phyloP scores from a whole-genome alignment of 352 stramenopile genomes.

The Phytophthora pinifolia region DNA sequence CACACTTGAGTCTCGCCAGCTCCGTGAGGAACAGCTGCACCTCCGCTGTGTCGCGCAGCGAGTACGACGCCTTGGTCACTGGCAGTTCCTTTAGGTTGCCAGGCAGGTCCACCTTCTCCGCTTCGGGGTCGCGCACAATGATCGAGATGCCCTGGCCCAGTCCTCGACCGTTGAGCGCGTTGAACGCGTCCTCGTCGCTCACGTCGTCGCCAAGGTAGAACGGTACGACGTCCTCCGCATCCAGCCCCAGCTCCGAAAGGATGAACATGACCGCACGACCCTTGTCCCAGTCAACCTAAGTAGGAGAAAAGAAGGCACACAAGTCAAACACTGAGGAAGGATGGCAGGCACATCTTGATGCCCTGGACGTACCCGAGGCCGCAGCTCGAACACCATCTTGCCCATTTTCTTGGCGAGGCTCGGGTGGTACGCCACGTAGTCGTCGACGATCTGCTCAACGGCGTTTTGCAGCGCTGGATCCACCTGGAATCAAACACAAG shows the following conservation, averaged over 20 bases:
- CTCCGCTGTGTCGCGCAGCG: conserved; percentile 54
- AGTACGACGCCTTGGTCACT: conserved; percentile 55
- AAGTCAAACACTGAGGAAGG: conserved; percentile 1
- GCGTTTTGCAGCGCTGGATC: conserved; percentile 44
- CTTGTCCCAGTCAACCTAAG: conserved; percentile 81
- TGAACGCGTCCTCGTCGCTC: conserved; percentile 77
- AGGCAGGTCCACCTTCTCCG: conserved; percentile 44
- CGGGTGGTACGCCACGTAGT: conserved; percentile 53
- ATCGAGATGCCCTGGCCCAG: conserved; percentile 58
- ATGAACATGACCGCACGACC: conserved; percentile 76
- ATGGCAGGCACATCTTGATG: not conserved
- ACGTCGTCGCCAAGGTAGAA: conserved; percentile 85
- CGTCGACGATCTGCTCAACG: conserved; percentile 88
- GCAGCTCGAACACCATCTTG: conserved; percentile 83
- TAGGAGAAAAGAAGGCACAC: not conserved
- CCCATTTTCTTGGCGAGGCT: conserved; percentile 64
- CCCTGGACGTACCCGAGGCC: conserved; percentile 36
- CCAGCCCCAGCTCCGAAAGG: conserved; percentile 60
- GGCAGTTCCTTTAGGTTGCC: conserved; percentile 48
- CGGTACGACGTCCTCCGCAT: conserved; percentile 67
- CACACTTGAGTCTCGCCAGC: conserved; percentile 42
- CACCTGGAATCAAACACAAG: conserved; percentile 32
- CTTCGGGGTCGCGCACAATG: conserved; percentile 59
- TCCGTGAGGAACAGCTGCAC: conserved; percentile 59
- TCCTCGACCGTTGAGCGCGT: conserved; percentile 45